Base-by-base conservation (phyloP, 768 basidiomycete species). In the Lanmaoa rubissima region DNA sequence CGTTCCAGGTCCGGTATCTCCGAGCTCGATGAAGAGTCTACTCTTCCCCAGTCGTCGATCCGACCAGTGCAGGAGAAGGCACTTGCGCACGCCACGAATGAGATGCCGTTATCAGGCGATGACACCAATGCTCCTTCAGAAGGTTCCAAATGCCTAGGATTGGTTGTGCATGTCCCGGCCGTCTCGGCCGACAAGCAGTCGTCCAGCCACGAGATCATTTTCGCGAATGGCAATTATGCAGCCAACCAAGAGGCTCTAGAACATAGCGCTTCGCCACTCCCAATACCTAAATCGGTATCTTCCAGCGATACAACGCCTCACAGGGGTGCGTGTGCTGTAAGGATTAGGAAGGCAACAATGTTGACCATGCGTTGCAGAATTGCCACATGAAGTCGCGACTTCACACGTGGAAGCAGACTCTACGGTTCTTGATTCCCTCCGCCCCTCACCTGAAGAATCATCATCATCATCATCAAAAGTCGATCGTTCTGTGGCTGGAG, bases 41-140 rank as follows among this genome's bases (percentile, higher is more conserved):
- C 53, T 58, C 57, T 65, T 55, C 60, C 41, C 43, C 60, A 53
- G 53, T 13, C 44, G 45, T 62, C 57, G 61, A 61, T 61, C 58
- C 61, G 60, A 57, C 51, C 59, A 53, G 61, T 51, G 82, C 81
- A 60, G 73, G 76, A 56, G 69, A 68, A 63, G 69, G 65, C 54
- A 69, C 71, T 44, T 64, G 70, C 39, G 45, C 32, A 41, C 53
- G 47, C 52, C 58, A 47, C 57, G 54, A 56, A 59, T 28, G 47
- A 55, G 34, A 46, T 57, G 50, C 52, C 53, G 59, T 57, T 43
- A 56, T 47, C 54, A 39, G 40, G 41, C 12, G 38, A 51, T 58
- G 59, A 53, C 31, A 48, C 35, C n/a, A 55, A 57, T 49, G 44
- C 50, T 63, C 50, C 39, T 51, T 59, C 40, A 47, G 67, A 69